Base-by-base conservation (phyloP, 306 rosid genomes). In the Acacia confusa region DNA sequence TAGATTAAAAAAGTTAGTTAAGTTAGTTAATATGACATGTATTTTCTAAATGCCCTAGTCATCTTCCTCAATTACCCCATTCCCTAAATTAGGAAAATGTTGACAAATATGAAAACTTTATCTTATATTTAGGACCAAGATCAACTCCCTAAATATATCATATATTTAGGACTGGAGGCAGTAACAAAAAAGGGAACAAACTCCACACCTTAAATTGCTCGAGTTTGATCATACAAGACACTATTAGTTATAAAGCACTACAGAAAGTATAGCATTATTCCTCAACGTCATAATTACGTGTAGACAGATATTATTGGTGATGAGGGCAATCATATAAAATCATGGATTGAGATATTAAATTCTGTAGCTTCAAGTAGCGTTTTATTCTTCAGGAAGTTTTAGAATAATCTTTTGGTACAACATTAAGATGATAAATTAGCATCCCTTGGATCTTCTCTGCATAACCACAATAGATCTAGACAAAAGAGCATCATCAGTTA, bases 391-490 rank as follows among this genome's bases (percentile, higher is more conserved):
- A 57, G 28, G 13, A 57, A 22, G 28, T 22, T 8, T 20, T 8
- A 57, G 11, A 57, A 8, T 57, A 57, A 57, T 9, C 14, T 57
- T 57, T n/a, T 22, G 12, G 3, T 9, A 58, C 30, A 58, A 58
- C 32, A 58, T 58, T 9, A 10, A 55, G 61, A n/a, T n/a, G 12
- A 0, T 11, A 55, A 66, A 66, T 3, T 13, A 65, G 77, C 75
- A 52, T 28, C 66, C 27, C 43, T 74, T 58, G 65, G 43, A 40
- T 45, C 50, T 82, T 57, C 38, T 71, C 6, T 6, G 2, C 34
- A 75, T 12, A 69, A 72, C 45, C 41, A 30, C 24, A 47, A 40
- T 24, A 44, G 60, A 82, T 24, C 76, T 50, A 20, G 60, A 65
- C 40, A 43, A 79, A 72, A 70, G 43, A 50, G 30, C 55, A 30